Evolutionary conservation across 192 early-diverging fungal genomes (phyloP), one percentile per base, ranked within the genome.

Genomic region (Lobosporangium transversale): DNA sequence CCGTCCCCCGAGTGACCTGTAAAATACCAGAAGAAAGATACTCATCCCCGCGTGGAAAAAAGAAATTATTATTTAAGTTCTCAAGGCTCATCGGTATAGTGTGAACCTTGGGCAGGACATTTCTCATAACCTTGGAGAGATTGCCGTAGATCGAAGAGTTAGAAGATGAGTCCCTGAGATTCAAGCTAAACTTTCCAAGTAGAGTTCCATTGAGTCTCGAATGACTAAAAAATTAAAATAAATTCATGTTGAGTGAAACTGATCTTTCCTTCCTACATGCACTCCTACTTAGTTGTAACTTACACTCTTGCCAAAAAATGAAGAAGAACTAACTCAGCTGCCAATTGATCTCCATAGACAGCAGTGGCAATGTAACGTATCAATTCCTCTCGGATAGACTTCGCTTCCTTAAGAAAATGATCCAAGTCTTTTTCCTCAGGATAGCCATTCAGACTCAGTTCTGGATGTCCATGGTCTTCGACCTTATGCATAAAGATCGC

Each of bases 121-220:
- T 75, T 27, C 37, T 52, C 51, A 65, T 31, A 6, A 75, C 56
- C 1, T 23, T 32, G 4, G 49, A 9, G 30, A 75, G 62, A 27
- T 27, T 36, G n/a, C 57, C 31, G 29, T 18, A 53, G 5, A 75
- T 42, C 3, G 58, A 15, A 18, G 56, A 40, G 14, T 60, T 58
- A 2, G 35, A 17, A 12, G 37, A 27, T 14, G 88, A 69, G 1
- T 88, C 84, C 11, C 83, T 83, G 36, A 94, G 76, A 52, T 91
- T 92, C 42, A 94, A 83, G 56, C 79, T 81, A 30, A 92, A 83
- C 66, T 90, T 87, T 29, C 92, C 92, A 42, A 94, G 83, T 29
- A 87, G 86, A 7, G 87, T 59, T 18, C 69, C 85, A 24, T 65
- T 68, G 4, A 58, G 70, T 21, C 83, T 68, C 8, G 70, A 70